Base-by-base conservation (phyloP, 768 basidiomycete species). In the Trametes gibbosa region DNA sequence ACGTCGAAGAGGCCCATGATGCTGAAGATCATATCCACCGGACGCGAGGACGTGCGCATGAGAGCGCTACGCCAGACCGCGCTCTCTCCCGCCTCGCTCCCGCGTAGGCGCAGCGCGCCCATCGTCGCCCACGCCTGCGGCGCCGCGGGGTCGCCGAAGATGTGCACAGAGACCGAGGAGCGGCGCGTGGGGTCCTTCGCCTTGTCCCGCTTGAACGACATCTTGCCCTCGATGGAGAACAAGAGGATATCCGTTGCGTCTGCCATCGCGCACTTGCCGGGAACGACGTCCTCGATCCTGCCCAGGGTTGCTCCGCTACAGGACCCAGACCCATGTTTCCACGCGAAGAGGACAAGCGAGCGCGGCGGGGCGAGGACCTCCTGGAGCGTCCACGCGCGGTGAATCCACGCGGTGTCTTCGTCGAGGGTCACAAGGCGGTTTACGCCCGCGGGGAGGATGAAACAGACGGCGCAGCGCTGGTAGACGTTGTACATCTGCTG, bases 321-420 rank as follows among this genome's bases (percentile, higher is more conserved):
- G 27, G 35, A 39, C 6, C 53, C 57, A 2, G 43, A 9, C 4
- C 58, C 58, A 16, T 35, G 21, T 16, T 19, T 40, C 58, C 63
- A 60, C 32, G 14, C 50, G 59, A 56, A 60, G 37, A 64, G 50
- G 32, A 61, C 55, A 27, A 46, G 40, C 6, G 51, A 50, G 32
- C 43, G 43, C 24, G 50, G 43, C 14, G 63, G 63, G 27, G 63
- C 63, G 19, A 64, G 45, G 0, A 46, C 41, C 46, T 64, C 66
- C 56, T 68, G 66, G 23, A 62, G 55, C 23, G 66, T 68, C 66
- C 66, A 68, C 6, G 35, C 59, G 42, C 66, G 65, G 23, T 51
- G 48, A 4, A 58, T 61, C 66, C 66, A 68, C 7, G 53, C 24
- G 14, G 65, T 64, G 14, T 59, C 57, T 29, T 67, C 66, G 39